A percentile compares a stretch with the other conserved stretches of the same genome.
These are phyloP conservation scores for Metarhizium brunneum DNA, from an alignment of 2,329 filamentous ascomycete species.

Conservation along the genomic window DNA sequence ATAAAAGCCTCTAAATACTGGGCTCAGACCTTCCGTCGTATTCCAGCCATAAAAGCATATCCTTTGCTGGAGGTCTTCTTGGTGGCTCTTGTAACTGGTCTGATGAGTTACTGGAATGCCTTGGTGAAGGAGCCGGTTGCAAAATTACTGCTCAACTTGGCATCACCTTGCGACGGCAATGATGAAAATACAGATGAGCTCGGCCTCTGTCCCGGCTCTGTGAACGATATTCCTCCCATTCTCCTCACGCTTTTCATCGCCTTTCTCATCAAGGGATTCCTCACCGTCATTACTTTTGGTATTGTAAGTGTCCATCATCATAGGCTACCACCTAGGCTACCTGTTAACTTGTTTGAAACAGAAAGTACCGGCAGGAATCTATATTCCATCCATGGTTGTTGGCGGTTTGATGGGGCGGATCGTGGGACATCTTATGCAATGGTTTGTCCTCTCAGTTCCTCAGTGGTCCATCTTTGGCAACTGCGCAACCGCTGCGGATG, in stretches of 20 bases:
- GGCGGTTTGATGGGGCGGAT: constrained; percentile 85
- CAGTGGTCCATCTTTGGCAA: constrained; percentile 62
- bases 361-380: constrained; percentile 94
- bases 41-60: constrained; percentile 68
- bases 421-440: constrained; percentile 78
- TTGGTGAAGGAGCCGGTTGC: constrained; percentile 85
- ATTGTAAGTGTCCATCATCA: constrained; percentile 44
- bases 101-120: constrained; percentile 87
- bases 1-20: constrained; percentile 91
- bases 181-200: constrained; percentile 52
- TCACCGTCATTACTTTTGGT: constrained; percentile 88
- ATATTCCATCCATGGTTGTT: constrained; percentile 97
- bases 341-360: constrained; percentile 18
- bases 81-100: constrained; percentile 74
- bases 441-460: constrained; percentile 65
- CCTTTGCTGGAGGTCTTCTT: constrained; percentile 82
- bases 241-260: constrained; percentile 64
- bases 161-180: constrained; percentile 73
- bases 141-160: constrained; percentile 81
- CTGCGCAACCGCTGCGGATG: constrained; percentile 61
- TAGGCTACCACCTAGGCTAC: neutral
- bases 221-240: constrained; percentile 70
- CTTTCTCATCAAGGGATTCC: constrained; percentile 79
- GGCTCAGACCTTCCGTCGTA: constrained; percentile 80
- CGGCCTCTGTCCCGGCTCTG: constrained; percentile 66